Percentiles rank a stretch among this genome's conserved stretches.
These are phyloP conservation scores for Ogataea pilisensis DNA, from an alignment of 805 yeast genomes.

Conservation along the genomic window DNA sequence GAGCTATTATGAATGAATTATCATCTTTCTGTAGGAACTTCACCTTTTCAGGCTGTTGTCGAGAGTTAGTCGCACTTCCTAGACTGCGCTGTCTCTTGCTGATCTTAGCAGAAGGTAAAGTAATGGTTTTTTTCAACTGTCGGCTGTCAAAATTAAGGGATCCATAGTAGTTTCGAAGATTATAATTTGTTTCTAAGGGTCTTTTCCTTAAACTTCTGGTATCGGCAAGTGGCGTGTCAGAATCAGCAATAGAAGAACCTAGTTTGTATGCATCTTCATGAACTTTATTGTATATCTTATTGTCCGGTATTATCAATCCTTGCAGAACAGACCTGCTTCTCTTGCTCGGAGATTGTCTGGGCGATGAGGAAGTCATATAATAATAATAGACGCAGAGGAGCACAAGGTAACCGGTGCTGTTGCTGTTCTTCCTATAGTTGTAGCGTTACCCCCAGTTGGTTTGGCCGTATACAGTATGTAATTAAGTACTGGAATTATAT, in stretches of 20 bases:
- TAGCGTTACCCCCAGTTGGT: too few species aligned
- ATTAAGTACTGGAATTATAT: too few species aligned
- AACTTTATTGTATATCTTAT: conserved; percentile 33
- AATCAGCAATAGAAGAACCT: conserved; percentile 12
- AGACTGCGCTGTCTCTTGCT: background rate
- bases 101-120: background rate
- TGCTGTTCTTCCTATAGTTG: too few species aligned
- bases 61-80: too few species aligned
- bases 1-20: background rate
- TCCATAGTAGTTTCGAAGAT: conserved; percentile 3
- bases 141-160: background rate
- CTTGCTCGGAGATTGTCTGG: background rate
- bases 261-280: conserved; percentile 28
- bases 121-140: background rate
- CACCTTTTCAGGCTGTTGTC: background rate
- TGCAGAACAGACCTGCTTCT: conserved; percentile 22
- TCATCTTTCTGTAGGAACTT: background rate
- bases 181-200: conserved; percentile 13
- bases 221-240: background rate
- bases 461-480: too few species aligned
- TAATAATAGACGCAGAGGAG: too few species aligned
- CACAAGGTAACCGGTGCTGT: too few species aligned
- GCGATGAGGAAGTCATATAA: too few species aligned
- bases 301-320: conserved; percentile 35
- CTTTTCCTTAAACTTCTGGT: conserved; percentile 16